Base-by-base conservation (phyloP, 2,329 filamentous ascomycete species). In the Claviceps purpurea region DNA sequence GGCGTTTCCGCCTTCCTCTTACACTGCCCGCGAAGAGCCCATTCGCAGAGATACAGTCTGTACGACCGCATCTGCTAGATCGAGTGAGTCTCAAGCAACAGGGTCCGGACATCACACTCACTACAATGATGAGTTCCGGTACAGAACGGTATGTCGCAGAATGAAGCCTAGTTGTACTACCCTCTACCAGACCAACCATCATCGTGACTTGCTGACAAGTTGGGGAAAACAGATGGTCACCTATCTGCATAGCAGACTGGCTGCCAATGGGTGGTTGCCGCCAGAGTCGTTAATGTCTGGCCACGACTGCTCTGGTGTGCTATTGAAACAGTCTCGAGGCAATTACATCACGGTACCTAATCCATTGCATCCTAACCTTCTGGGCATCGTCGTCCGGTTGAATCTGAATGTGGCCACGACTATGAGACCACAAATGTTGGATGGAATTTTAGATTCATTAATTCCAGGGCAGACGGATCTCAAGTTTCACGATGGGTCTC, bases 371-470 rank as follows among this genome's bases (percentile, higher is more conserved):
- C 62, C 63, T 16, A 56, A 65, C 10, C 63, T 76, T 8, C 57
- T 72, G 11, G 66, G 60, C 4, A 70, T 73, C 7, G 68, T 73
- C 6, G 66, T 68, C 50, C 67, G 66, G 50, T 65, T 76, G 52
- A 73, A 74, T 55, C 64, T 71, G 20, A 63, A 66, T 16, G 71
- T 74, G 38, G 72, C 71, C 14, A 65, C 75, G 53, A 76, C 74
- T 10, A 73, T 77, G 70, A 69, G 68, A 10, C 71, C 71, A 1
- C 67, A 73, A 46, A 72, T 73, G 52, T 71, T 72, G 30, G 65
- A 69, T 20, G 69, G 69, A 16, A 70, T 76, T 39, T 65, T 74
- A 54, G 61, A 65, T n/a, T 64, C 64, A 0, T 55, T 76, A 24
- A 54, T 66, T 7, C 63, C 66, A 6, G 62, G 63, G 38, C 70